Conservation (phyloP, 495 filamentous ascomycete genomes). For the Jackrogersella minutella region DNA sequence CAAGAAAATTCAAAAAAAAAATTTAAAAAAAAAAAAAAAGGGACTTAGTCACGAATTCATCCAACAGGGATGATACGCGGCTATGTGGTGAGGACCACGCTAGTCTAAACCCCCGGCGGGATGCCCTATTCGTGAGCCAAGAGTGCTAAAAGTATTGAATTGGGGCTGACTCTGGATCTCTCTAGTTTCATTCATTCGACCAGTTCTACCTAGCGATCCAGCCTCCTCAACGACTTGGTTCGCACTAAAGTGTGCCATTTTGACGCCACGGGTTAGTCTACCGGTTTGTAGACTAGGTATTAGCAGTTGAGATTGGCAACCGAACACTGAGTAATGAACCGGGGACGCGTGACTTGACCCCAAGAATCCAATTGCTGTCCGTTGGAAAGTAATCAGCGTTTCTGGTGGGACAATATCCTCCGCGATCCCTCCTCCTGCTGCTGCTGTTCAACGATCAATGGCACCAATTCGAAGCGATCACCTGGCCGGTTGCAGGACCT, state of each 20-base stretch:
- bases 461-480: constrained; percentile 23
- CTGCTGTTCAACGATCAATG: constrained; percentile 13
- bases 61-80: constrained; percentile 16
- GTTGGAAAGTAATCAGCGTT: constrained; percentile 16
- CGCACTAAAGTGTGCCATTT: constrained; percentile 36
- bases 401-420: constrained; percentile 30
- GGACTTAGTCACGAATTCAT: background rate
- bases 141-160: constrained; percentile 15
- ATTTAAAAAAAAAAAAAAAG: constrained; percentile 5
- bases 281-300: constrained; percentile 5
- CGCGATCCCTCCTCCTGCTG: constrained; percentile 14
- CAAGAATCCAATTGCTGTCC: constrained; percentile 16
- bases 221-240: constrained; percentile 31
- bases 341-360: constrained; percentile 16
- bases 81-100: constrained; percentile 9
- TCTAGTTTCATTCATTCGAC: constrained; percentile 27
- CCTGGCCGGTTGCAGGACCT: constrained; percentile 29
- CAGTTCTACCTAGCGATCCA: constrained; percentile 23
- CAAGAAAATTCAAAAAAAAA: too few relatives aligned
- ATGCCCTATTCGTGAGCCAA: constrained; percentile 34
- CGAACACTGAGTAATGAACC: constrained; percentile 5
- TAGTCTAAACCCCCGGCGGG: constrained; percentile 17
- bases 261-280: constrained; percentile 31
- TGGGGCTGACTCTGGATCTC: constrained; percentile 29
- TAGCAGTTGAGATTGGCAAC: constrained; percentile 25